phyloP scores from a whole-genome alignment of 2,329 filamentous ascomycete genomes.

The Aureobasidium subglaciale region DNA sequence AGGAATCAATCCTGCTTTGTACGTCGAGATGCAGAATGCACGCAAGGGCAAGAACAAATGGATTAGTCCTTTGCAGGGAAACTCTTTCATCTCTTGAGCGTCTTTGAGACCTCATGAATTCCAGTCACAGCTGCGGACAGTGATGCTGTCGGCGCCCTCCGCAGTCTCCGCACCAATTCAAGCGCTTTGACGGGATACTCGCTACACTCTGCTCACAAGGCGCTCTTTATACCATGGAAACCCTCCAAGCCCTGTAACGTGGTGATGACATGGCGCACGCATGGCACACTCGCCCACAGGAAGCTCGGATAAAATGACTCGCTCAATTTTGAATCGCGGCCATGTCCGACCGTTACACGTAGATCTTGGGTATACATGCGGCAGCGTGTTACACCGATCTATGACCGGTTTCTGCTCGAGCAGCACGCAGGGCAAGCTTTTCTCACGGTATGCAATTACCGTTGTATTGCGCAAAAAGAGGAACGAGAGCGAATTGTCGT shows the following conservation, averaged over 20 bases:
- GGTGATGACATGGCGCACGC: background rate
- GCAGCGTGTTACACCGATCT: too few species aligned
- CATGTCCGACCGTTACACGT: background rate
- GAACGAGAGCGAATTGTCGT: background rate
- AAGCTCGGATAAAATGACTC: background rate
- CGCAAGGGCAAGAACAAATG: slow-evolving; percentile 28
- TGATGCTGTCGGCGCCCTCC: background rate
- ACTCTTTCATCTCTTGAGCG: slow-evolving; percentile 86
- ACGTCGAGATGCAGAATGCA: slow-evolving; percentile 42
- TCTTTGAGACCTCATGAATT: background rate
- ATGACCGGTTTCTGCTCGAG: background rate
- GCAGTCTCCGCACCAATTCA: background rate
- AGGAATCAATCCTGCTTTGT: slow-evolving; percentile 41
- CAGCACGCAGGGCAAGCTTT: background rate
- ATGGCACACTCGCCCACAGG: too few species aligned
- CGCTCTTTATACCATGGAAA: background rate
- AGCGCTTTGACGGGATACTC: too few species aligned
- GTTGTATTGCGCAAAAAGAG: background rate
- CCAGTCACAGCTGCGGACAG: too few species aligned
- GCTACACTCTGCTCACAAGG: background rate
- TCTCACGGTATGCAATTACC: background rate
- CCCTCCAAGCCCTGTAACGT: background rate
- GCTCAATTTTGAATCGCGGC: background rate
- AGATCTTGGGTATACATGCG: too few species aligned
- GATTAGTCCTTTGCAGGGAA: slow-evolving; percentile 45